Conservation (phyloP, 768 basidiomycete species). For the Lactarius evosmus region DNA sequence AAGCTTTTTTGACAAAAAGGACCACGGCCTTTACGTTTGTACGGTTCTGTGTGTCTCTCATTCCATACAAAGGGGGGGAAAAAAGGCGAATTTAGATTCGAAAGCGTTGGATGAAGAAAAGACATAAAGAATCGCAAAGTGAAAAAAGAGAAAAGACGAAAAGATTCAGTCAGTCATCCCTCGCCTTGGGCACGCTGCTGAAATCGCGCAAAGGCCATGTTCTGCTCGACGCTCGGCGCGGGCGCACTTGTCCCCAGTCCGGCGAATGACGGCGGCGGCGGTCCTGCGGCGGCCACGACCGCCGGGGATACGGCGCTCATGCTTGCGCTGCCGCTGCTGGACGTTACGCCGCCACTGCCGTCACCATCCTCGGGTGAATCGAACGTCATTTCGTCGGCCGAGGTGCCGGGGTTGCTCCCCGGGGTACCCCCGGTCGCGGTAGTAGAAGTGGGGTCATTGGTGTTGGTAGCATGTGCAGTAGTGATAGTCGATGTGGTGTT, state of each 20-base stretch:
- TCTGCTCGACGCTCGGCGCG: slow-evolving; percentile 75
- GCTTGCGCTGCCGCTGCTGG: slow-evolving; percentile 17
- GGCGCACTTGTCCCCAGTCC: slow-evolving; percentile 34
- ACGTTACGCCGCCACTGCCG: slow-evolving; percentile 32
- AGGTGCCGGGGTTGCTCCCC: slow-evolving; percentile 29
- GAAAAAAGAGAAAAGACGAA: too few relatives aligned
- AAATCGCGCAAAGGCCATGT: slow-evolving; percentile 74
- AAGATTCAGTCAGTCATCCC: neutral
- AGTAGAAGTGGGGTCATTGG: neutral
- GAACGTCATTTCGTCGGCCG: slow-evolving; percentile 23
- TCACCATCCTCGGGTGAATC: slow-evolving; percentile 54
- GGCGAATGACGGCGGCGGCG: slow-evolving; percentile 39
- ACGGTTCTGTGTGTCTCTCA: neutral
- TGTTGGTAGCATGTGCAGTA: slow-evolving; percentile 44
- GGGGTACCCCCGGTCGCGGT: neutral
- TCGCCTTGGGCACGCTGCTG: slow-evolving; percentile 30
- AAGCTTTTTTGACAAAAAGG: too few relatives aligned
- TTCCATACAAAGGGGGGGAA: neutral
- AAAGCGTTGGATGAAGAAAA: neutral
- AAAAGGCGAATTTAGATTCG: neutral
- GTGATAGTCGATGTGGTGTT: slow-evolving; percentile 31
- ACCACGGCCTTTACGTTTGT: neutral
- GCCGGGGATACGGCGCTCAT: slow-evolving; percentile 38
- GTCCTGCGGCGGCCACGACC: slow-evolving; percentile 39
- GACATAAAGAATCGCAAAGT: neutral